Evolutionary conservation across 441 rosid species (phyloP).

Genomic region (Bruguiera hainesii): DNA sequence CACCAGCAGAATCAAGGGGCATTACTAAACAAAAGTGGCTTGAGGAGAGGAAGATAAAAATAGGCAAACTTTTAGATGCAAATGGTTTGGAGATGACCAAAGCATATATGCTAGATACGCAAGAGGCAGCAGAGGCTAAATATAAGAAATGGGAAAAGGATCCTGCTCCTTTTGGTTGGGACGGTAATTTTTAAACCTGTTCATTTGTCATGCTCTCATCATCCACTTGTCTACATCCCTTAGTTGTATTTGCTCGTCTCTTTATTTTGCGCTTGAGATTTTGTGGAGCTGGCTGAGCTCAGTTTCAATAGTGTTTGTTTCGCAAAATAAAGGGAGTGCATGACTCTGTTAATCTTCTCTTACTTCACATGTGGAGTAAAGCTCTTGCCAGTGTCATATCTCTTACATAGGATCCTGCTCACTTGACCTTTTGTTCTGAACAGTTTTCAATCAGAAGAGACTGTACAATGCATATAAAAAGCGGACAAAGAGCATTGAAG

Average conservation of each 20-base stretch:
- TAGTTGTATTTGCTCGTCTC: not conserved
- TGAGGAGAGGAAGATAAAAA: conserved; percentile 80
- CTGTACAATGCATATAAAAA: conserved; percentile 86
- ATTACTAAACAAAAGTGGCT: conserved; percentile 95
- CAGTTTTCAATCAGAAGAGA: conserved; percentile 90
- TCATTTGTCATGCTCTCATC: not conserved
- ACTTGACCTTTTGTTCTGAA: conserved; percentile 15
- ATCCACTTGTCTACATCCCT: not conserved
- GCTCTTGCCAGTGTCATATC: not conserved
- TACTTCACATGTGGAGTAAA: no score
- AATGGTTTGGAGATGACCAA: conserved; percentile 82
- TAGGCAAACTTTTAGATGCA: conserved; percentile 86
- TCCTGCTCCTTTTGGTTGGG: conserved; percentile 95
- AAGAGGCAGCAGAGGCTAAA: conserved; percentile 80
- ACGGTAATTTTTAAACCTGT: conserved; percentile 49
- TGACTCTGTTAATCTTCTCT: not conserved
- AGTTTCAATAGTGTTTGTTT: not conserved
- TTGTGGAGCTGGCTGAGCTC: no score
- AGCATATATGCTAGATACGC: conserved; percentile 87
- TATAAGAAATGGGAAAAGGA: conserved; percentile 98
- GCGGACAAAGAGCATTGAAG: conserved; percentile 64
- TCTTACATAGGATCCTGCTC: not conserved
- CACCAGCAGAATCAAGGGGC: conserved; percentile 74
- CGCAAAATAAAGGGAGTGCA: not conserved
- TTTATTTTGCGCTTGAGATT: not conserved